Evolutionary conservation across 2,329 filamentous ascomycete species (phyloP).

Genomic region (Colletotrichum salicis): DNA sequence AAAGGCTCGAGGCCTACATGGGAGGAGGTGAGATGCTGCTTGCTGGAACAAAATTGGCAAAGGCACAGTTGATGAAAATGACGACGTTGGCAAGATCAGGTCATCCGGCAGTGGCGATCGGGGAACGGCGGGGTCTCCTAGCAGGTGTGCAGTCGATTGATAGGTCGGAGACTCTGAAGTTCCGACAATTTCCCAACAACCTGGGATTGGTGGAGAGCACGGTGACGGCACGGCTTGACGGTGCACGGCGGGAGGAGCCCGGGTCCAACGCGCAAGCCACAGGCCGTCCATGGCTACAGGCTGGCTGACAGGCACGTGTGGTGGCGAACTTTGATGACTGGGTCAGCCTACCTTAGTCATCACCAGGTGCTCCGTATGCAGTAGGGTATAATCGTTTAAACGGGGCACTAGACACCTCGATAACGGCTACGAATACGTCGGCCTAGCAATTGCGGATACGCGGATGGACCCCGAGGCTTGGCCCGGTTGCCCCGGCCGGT

Average conservation of each 20-base stretch:
- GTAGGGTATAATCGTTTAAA: not conserved
- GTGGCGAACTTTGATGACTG: not conserved
- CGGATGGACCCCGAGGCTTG: not conserved
- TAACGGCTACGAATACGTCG: not conserved
- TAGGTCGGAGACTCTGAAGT: conserved; percentile 29
- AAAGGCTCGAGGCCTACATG: conserved; percentile 25
- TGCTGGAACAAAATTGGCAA: not conserved
- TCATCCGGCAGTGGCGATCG: conserved; percentile 26
- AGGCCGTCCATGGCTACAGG: not conserved
- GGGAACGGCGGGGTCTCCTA: conserved; percentile 7
- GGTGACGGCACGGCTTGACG: not conserved
- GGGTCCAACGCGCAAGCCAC: conserved; percentile 4
- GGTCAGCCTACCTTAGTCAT: too few species aligned
- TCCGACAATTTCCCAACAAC: conserved; percentile 12
- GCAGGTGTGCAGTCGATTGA: conserved; percentile 4
- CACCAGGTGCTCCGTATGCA: not conserved
- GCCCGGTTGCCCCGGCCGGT: not conserved
- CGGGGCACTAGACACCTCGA: not conserved
- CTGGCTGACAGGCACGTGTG: not conserved
- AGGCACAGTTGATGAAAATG: conserved; percentile 10
- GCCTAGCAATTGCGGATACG: not conserved
- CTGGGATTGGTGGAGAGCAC: conserved; percentile 13
- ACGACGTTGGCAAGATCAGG: conserved; percentile 19
- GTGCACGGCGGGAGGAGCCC: not conserved
- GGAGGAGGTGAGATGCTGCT: not conserved